phyloP scores from a whole-genome alignment of 371 early-diverging fungal genomes.

The Haplosporangium sp. region DNA sequence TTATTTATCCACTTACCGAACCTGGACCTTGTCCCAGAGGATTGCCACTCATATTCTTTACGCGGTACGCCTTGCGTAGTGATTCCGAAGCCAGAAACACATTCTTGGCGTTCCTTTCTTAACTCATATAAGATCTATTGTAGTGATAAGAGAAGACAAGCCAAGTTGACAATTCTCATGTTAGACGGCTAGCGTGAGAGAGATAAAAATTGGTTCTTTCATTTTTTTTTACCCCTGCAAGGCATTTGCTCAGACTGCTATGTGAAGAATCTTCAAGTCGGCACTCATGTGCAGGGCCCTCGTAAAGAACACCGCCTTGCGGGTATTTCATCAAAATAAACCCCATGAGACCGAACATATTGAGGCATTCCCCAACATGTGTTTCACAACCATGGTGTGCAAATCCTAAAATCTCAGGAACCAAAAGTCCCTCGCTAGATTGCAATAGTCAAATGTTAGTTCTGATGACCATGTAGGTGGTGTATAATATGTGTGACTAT shows the following conservation, averaged over 20 bases:
- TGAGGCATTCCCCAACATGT: slow-evolving; percentile 3
- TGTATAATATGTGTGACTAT: too few relatives aligned
- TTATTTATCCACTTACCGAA: slow-evolving; percentile 9
- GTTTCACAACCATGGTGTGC: slow-evolving; percentile 1
- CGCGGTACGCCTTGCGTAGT: neutral
- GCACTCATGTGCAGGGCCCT: slow-evolving; percentile 20
- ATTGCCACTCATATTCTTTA: neutral
- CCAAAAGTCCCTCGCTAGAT: neutral
- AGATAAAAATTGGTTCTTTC: too few relatives aligned
- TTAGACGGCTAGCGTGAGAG: too few relatives aligned
- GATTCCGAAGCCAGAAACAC: neutral
- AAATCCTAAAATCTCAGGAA: slow-evolving; percentile 19
- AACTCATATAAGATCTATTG: neutral
- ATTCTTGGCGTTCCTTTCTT: neutral
- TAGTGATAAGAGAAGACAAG: neutral
- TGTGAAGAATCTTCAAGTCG: neutral
- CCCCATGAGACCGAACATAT: slow-evolving; percentile 25
- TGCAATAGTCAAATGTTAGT: too few relatives aligned
- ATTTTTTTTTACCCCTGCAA: slow-evolving; percentile 27
- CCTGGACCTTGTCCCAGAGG: slow-evolving; percentile 2
- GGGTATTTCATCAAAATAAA: slow-evolving; percentile 26
- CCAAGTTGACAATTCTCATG: neutral
- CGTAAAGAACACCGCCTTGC: slow-evolving; percentile 15
- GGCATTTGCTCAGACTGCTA: neutral
- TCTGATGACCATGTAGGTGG: too few relatives aligned